Evolutionary conservation across 2,329 filamentous ascomycete genomes (phyloP), one percentile per base, ranked within the genome.

Genomic region (Cyclaneusma minus): DNA sequence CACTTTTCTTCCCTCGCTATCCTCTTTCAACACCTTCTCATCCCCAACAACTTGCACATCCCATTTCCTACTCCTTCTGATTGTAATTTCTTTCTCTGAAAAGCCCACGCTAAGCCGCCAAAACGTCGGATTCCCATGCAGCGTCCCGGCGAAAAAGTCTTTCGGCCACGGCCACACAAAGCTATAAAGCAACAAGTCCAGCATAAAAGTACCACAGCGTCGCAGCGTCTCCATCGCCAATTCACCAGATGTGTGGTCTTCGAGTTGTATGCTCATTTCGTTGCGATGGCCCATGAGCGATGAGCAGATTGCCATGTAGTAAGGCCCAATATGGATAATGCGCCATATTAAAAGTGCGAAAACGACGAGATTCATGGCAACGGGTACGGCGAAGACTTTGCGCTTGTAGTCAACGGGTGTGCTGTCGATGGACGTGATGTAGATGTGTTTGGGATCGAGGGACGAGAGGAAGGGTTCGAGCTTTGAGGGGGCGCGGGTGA

Each of bases 51-150:
- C 54, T 25, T 72, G 56, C 29, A 73, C 62, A 35, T 75, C 75
- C 81, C 83, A 91, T 29, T 63, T 63, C 31, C 76, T 64, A 46
- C 78, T 85, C 30, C 76, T 68, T 14, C 85, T 67, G 17, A 93
- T 77, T 34, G 91, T 75, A 25, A 93, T 63, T 57, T 94, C 87
- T 36, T 69, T 62, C 23, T 74, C 62, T n/a, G 67, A 62, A 49
- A 93, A 93, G 5, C 85, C 82, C 18, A 85, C 54, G 16, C 50
- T 60, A 51, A 68, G 68, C 25, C 85, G 70, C 83, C 85, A 94
- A 20, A 54, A 49, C 19, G 73, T 56, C 1, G 84, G 83, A 36
- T 55, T 79, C 42, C 57, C 64, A 38, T 64, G 53, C 7, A 48
- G 51, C 32, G 49, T 51, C 30, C 73, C 77, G 9, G 72, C 48